Evolutionary conservation across 2,329 filamentous ascomycete genomes (phyloP), one percentile per base, ranked within the genome.

Genomic region (Trichoderma atrobrunneum): DNA sequence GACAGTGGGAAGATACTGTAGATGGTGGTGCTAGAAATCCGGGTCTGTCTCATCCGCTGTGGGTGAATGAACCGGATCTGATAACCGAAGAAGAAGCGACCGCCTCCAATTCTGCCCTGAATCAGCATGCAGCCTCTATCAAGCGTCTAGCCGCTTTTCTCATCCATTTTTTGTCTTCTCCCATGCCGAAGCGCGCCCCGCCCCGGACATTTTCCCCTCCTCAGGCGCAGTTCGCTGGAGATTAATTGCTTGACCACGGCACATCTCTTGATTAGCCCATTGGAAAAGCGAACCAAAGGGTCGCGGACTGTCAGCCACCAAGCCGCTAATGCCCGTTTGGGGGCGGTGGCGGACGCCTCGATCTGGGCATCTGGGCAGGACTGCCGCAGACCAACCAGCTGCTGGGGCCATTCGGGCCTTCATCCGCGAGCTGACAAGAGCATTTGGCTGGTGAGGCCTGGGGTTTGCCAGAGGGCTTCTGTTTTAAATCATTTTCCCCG

Each of bases 351-450:
- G 66, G 66, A 36, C 66, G 66, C 66, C 57, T 70, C 71, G 64
- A 72, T 72, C 71, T 59, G 59, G 30, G 65, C 12, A 36, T 36
- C 34, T 36, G 34, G 34, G 34, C 30, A 54, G 14, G 32, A 39
- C 36, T 16, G 56, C 39, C 28, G 48, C 30, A 56, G 32, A 32
- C 71, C 71, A 69, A 59, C 59, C 43, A 72, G 48, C 59, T 12
- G 43, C 59, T 24, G 71, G 43, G 34, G 65, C 65, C 71, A 72
- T 68, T 72, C 71, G 71, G 71, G 71, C 71, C 71, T 69, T 72
- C 71, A 54, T 34, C 57, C 71, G 57, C 66, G 57, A 70, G 57
- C 66, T 69, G 70, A 66, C 61, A 26, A 48, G 62, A 24, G 63
- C n/a, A 21, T 30, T 57, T 30, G 30, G 66, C 43, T 56, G 28